Evolutionary conservation across 768 basidiomycete species (phyloP), one percentile per base, ranked within the genome.

Genomic region (Stropharia rugosoannulata): DNA sequence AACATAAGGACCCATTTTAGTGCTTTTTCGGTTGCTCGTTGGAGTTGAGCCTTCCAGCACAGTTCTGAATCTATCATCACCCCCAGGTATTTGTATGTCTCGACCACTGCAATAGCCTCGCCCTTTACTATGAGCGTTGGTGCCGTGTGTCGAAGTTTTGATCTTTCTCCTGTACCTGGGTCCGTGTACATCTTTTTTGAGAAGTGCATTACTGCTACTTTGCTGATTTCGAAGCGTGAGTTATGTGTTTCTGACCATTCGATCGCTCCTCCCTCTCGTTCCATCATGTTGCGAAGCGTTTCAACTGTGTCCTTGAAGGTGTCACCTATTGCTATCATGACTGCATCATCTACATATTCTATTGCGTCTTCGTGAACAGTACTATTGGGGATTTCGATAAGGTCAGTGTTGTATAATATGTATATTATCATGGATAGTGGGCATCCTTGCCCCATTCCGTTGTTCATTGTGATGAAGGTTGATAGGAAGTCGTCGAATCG

Each of bases 291-390:
- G 4, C 41, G 5, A 0, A 77, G 51, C 0, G 15, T 68, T 0
- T 1, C 1, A 25, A 68, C 64, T 0, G 67, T 66, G 1, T 66
- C 62, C 0, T 32, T 9, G 1, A 77, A 68, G 37, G 19, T 55
- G 0, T 64, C 46, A 0, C 66, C 71, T 6, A 49, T 60, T 0
- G 70, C 71, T 0, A 73, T 10, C 0, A 71, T 47, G 0, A 61
- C 61, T 0, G 58, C 59, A 39, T 75, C 63, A 15, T 75, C 68
- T 0, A 73, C 66, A 15, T 69, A 75, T 0, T 64, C 66, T 7
- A 66, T 51, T 1, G 68, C 41, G 22, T 63, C 63, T 4, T n/a
- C n/a, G n/a, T n/a, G n/a, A n/a, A n/a, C n/a, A n/a, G n/a, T n/a
- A n/a, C n/a, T n/a, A n/a, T n/a, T n/a, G n/a, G n/a, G n/a, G n/a